Base-by-base conservation (phyloP, 805 yeast genomes). In the Candida anglica region DNA sequence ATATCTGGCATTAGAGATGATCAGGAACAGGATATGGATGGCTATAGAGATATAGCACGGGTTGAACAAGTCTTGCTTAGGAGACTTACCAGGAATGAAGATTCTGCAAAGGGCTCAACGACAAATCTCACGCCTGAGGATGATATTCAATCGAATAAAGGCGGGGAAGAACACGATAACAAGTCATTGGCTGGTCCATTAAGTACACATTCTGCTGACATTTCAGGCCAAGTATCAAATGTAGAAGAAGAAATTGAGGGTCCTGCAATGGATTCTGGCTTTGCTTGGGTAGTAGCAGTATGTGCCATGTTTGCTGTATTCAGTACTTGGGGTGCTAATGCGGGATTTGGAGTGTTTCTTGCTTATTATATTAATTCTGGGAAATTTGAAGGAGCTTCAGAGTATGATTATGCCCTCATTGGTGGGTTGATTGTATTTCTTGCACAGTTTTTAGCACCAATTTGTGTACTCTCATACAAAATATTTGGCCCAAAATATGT, bases 301-400 rank as follows among this genome's bases (percentile, higher is more conserved):
- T 75, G 73, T 14, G 63, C 66, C 0, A 67, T 73, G 57, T 56
- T 71, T 13, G 64, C 50, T 50, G 64, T 65, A 47, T 69, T 44
- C 51, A 43, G 72, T 38, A 71, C 80, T 0, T 78, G 74, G 69
- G 86, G 86, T 13, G 63, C 77, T 56, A 73, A 73, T 37, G 73
- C 78, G 26, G 62, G 75, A 2, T 79, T 60, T 52, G 85, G 83
- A 18, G 75, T 76, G 4, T 79, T 74, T 46, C 71, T 77, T 34
- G 59, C 69, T 23, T 74, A 69, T 47, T 79, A 77, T 43, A 42
- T 71, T 8, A 57, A 63, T 8, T 40, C 62, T 10, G 30, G 45
- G 15, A 46, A 46, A 2, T 76, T 72, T 37, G 62, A 67, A 1
- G 62, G 65, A 10, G 72, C 72, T 2, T 48, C 60, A 20, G 59